Evolutionary conservation across 768 basidiomycete species (phyloP).

Genomic region (Cystobasidium ongulense): DNA sequence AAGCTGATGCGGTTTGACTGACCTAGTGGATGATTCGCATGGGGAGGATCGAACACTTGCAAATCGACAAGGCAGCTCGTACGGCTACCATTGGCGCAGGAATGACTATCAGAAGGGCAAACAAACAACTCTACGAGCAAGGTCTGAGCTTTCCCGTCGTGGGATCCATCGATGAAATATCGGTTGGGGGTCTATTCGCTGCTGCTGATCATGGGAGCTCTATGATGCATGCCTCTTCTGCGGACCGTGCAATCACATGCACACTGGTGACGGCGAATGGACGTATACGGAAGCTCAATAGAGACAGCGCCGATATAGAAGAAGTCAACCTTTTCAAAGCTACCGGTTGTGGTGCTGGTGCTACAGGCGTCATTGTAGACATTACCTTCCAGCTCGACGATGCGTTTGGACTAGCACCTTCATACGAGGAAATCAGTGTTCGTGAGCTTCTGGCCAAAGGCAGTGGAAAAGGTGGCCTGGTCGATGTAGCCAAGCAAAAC

Average conservation of each 20-base stretch:
- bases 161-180: conserved; percentile 14
- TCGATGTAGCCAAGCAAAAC: not conserved
- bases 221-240: not conserved
- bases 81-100: conserved; percentile 16
- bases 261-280: conserved; percentile 19
- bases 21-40: conserved; percentile 3
- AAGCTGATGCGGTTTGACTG: not conserved
- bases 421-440: conserved; percentile 9
- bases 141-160: conserved; percentile 18
- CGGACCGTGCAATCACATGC: conserved; percentile 6
- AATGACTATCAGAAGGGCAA: not conserved
- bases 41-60: not conserved
- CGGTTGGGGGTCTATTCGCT: conserved; percentile 1
- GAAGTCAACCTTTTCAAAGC: conserved; percentile 14
- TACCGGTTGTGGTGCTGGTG: conserved; percentile 8
- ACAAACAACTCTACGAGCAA: conserved; percentile 4
- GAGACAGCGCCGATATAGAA: not conserved
- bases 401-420: conserved; percentile 4
- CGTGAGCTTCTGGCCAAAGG: conserved; percentile 5
- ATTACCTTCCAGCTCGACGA: conserved; percentile 5
- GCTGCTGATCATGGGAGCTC: conserved; percentile 11
- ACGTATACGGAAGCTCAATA: not conserved
- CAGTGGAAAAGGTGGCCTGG: not conserved
- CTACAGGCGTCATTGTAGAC: conserved; percentile 10
- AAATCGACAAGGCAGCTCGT: not conserved